Conservation (phyloP, 768 basidiomycete genomes). For the Termitomyces bulborhizus region DNA sequence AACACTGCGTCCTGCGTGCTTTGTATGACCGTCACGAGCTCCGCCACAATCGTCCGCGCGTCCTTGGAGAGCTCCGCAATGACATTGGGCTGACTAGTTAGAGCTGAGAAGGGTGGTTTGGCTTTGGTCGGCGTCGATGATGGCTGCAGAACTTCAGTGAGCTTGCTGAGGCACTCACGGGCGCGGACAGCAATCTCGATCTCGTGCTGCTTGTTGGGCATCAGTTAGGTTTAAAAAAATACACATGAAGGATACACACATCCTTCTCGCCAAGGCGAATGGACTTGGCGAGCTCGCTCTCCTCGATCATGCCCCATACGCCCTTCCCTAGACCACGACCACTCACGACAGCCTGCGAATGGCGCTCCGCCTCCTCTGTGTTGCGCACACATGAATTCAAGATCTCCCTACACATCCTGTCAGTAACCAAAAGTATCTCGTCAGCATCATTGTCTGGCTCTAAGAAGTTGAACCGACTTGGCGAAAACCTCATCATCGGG, state of each 20-base stretch:
- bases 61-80: constrained; percentile 34
- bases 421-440: neutral
- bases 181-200: constrained; percentile 43
- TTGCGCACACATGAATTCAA: constrained; percentile 88
- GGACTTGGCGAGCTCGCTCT: constrained; percentile 72
- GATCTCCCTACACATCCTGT: constrained; percentile 80
- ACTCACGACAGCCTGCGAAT: constrained; percentile 24
- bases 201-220: constrained; percentile 30
- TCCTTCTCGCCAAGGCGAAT: constrained; percentile 54
- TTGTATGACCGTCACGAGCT: constrained; percentile 49
- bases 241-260: constrained; percentile 20
- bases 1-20: constrained; percentile 50
- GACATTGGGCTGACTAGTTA: constrained; percentile 9
- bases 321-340: constrained; percentile 60
- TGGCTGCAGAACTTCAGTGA: constrained; percentile 23
- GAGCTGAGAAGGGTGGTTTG: constrained; percentile 13
- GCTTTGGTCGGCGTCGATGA: constrained; percentile 1
- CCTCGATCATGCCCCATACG: constrained; percentile 82
- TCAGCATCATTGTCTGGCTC: neutral
- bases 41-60: constrained; percentile 45
- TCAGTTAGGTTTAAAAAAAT: neutral
- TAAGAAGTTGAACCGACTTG: constrained; percentile 29
- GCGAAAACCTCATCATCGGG: constrained; percentile 79
- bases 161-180: constrained; percentile 30
- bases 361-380: constrained; percentile 77